Percentiles rank a stretch among this genome's conserved stretches.
Conservation (phyloP, 495 filamentous ascomycete genomes). For the Aspergillus incahuasiensis region DNA sequence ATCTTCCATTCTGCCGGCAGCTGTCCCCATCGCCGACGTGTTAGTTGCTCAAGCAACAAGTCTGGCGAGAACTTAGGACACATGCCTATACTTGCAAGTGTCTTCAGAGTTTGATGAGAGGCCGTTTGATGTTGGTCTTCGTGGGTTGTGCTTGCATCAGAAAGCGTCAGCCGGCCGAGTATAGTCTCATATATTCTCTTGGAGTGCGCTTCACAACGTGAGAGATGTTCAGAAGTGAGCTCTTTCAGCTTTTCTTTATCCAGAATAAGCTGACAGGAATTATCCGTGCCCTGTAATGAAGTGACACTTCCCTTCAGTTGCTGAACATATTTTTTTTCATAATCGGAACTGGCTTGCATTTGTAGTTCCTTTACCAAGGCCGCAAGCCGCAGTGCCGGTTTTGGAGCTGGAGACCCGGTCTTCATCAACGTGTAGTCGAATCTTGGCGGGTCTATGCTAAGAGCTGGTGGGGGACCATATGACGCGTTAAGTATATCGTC, state of each 20-base stretch:
- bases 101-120: background rate
- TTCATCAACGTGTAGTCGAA: background rate
- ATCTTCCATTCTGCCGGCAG: constrained; percentile 16
- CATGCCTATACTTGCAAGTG: constrained; percentile 1
- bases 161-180: background rate
- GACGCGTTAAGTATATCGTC: constrained; percentile 2
- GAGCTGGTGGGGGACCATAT: background rate
- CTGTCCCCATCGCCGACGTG: constrained; percentile 12
- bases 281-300: background rate
- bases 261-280: constrained; percentile 1
- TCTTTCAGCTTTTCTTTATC: background rate
- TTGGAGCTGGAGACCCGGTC: background rate
- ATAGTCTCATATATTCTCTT: background rate
- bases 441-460: background rate
- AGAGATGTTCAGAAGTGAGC: background rate
- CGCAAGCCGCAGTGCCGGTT: background rate
- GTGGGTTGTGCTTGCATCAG: background rate
- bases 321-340: constrained; percentile 22
- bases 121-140: background rate
- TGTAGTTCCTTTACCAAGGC: constrained; percentile 5
- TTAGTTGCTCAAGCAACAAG: constrained; percentile 21
- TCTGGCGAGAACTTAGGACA: constrained; percentile 22
- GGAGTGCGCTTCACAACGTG: background rate
- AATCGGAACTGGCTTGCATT: constrained; percentile 9
- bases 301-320: constrained; percentile 15